These are phyloP conservation scores for Salinomyces thailandicus DNA, from an alignment of 2,329 filamentous ascomycete genomes.

Conservation along the genomic window DNA sequence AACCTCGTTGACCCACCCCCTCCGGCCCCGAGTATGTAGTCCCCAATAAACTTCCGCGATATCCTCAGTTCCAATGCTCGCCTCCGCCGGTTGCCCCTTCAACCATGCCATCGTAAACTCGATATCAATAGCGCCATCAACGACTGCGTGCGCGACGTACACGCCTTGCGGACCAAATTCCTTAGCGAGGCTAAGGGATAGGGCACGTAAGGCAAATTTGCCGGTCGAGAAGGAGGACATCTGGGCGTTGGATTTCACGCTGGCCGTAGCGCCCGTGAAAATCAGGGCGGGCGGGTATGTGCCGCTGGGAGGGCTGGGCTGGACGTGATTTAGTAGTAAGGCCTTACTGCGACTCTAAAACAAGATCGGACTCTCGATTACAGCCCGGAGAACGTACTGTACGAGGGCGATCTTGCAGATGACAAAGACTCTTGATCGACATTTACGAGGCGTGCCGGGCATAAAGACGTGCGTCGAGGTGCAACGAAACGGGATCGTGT, in stretches of 20 bases:
- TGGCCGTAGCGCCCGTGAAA: constrained; percentile 77
- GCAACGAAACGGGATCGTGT: no score
- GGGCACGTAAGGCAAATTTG: constrained; percentile 67
- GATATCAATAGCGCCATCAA: constrained; percentile 74
- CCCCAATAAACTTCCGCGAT: constrained; percentile 83
- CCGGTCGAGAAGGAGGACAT: constrained; percentile 64
- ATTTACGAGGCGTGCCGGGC: no score
- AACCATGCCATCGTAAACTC: constrained; percentile 54
- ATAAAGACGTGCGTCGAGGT: no score
- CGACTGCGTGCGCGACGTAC: constrained; percentile 67
- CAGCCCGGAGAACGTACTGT: no score
- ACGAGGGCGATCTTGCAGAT: no score
- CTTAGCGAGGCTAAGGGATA: constrained; percentile 63
- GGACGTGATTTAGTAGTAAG: neutral
- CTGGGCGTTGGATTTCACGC: constrained; percentile 57
- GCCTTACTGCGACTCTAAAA: no score
- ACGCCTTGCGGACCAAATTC: constrained; percentile 78
- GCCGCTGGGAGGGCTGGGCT: neutral
- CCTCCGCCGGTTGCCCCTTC: constrained; percentile 46
- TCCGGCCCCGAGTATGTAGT: constrained; percentile 68
- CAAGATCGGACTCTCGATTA: no score
- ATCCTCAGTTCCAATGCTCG: constrained; percentile 66
- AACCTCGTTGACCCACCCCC: constrained; percentile 70
- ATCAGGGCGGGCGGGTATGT: constrained; percentile 64
- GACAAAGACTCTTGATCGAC: no score